phyloP scores from a whole-genome alignment of 2,329 filamentous ascomycete species.

The Aureobasidium mangrovei region DNA sequence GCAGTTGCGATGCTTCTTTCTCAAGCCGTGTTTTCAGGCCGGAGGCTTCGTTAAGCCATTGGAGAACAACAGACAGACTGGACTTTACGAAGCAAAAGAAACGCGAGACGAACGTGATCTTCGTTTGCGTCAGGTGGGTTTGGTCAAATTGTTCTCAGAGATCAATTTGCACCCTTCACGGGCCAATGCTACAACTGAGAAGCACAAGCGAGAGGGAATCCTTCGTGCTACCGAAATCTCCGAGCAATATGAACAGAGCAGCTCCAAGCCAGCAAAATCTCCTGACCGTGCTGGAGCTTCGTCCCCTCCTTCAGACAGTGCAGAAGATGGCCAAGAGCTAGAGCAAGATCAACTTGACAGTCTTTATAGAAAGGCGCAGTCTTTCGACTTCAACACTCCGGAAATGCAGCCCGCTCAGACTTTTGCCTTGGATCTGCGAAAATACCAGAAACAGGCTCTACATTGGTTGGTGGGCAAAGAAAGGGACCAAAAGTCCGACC shows the following conservation, averaged over 20 bases:
- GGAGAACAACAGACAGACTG: conserved; percentile 61
- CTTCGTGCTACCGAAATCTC: conserved; percentile 81
- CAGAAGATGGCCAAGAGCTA: conserved; percentile 80
- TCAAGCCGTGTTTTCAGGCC: conserved; percentile 64
- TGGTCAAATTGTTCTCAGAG: conserved; percentile 84
- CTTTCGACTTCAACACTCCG: conserved; percentile 89
- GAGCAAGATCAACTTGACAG: conserved; percentile 93
- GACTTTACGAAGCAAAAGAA: conserved; percentile 76
- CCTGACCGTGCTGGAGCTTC: conserved; percentile 30
- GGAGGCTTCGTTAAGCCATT: conserved; percentile 53
- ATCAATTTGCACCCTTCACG: conserved; percentile 71
- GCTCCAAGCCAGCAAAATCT: conserved; percentile 48
- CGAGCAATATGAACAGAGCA: conserved; percentile 53
- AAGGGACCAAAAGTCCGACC: conserved; percentile 60
- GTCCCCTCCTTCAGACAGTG: conserved; percentile 53
- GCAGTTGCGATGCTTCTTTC: conserved; percentile 70
- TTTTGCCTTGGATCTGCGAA: conserved; percentile 74
- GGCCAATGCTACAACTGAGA: conserved; percentile 64
- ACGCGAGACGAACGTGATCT: conserved; percentile 76
- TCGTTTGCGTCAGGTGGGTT: conserved; percentile 71
- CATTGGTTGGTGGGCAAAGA: conserved; percentile 97
- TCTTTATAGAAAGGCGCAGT: conserved; percentile 90
- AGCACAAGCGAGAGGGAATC: conserved; percentile 73
- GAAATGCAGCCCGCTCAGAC: conserved; percentile 73
- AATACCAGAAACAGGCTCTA: conserved; percentile 91